These are phyloP conservation scores for Mortierella hygrophila DNA, from an alignment of 192 early-diverging fungal species.

Conservation along the genomic window DNA sequence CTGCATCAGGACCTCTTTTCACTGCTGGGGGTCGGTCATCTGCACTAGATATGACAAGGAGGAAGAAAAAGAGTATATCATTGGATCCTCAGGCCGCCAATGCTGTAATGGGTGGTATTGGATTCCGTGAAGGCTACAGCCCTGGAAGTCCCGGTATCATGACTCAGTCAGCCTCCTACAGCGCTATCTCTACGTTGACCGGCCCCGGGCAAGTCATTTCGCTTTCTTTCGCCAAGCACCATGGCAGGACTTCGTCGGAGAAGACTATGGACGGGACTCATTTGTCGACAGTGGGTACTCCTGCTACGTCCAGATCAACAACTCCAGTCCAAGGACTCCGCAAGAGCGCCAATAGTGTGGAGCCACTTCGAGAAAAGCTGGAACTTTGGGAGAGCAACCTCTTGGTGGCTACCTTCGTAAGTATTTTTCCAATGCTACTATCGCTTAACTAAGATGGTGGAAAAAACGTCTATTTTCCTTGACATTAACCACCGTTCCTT, in stretches of 20 bases:
- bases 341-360: constrained; percentile 22
- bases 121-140: constrained; percentile 26
- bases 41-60: constrained; percentile 26
- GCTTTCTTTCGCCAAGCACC: constrained; percentile 21
- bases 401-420: constrained; percentile 64
- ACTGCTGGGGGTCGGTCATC: background rate
- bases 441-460: background rate
- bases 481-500: background rate
- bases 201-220: background rate
- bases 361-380: constrained; percentile 36
- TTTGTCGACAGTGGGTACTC: constrained; percentile 16
- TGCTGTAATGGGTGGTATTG: constrained; percentile 27
- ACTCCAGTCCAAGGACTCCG: constrained; percentile 41
- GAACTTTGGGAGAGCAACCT: constrained; percentile 52
- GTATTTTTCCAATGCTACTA: background rate
- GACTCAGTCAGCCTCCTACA: constrained; percentile 36
- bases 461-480: too few relatives aligned
- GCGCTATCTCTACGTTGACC: constrained; percentile 31
- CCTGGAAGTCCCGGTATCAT: constrained; percentile 33
- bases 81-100: constrained; percentile 50
- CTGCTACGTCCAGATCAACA: constrained; percentile 26
- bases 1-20: constrained; percentile 30
- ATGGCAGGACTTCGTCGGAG: constrained; percentile 30
- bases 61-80: constrained; percentile 52
- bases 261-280: constrained; percentile 16